Conservation (phyloP, 2,329 filamentous ascomycete genomes). For the Shiraia sp. region DNA sequence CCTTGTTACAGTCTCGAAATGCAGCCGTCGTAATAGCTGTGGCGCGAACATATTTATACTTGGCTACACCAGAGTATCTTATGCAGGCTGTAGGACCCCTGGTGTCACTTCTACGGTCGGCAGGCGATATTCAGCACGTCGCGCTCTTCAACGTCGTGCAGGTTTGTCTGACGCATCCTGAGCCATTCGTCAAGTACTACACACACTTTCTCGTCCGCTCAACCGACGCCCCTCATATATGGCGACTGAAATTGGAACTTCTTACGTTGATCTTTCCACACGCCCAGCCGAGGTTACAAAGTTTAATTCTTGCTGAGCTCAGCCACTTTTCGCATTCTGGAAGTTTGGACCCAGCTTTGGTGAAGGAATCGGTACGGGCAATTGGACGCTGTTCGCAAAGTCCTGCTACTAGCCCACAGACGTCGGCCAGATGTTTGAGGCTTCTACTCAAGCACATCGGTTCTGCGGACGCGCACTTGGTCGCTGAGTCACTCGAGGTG, state of each 20-base stretch:
- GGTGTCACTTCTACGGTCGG: slow-evolving; percentile 79
- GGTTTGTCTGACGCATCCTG: slow-evolving; percentile 77
- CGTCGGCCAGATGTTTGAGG: slow-evolving; percentile 75
- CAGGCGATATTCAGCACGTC: slow-evolving; percentile 85
- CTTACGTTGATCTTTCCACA: slow-evolving; percentile 90
- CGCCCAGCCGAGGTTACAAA: slow-evolving; percentile 73
- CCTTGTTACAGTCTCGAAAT: slow-evolving; percentile 90
- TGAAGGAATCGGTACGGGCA: slow-evolving; percentile 86
- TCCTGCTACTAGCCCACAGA: slow-evolving; percentile 39
- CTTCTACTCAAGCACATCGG: slow-evolving; percentile 86
- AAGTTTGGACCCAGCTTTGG: slow-evolving; percentile 72
- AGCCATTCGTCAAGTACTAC: slow-evolving; percentile 83
- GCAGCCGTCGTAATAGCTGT: slow-evolving; percentile 90
- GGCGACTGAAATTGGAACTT: slow-evolving; percentile 89
- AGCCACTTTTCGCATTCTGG: slow-evolving; percentile 96
- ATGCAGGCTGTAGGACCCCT: slow-evolving; percentile 78
- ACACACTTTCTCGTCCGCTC: slow-evolving; percentile 87
- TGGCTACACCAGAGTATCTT: slow-evolving; percentile 79
- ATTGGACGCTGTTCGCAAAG: slow-evolving; percentile 91
- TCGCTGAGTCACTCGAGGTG: slow-evolving; percentile 91
- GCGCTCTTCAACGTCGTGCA: slow-evolving; percentile 93
- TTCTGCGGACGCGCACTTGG: slow-evolving; percentile 82
- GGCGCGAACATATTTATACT: slow-evolving; percentile 78
- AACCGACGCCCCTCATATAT: slow-evolving; percentile 78
- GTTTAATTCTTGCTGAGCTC: slow-evolving; percentile 86